Conservation (phyloP, 768 basidiomycete species). For the Dendrothele bispora region DNA sequence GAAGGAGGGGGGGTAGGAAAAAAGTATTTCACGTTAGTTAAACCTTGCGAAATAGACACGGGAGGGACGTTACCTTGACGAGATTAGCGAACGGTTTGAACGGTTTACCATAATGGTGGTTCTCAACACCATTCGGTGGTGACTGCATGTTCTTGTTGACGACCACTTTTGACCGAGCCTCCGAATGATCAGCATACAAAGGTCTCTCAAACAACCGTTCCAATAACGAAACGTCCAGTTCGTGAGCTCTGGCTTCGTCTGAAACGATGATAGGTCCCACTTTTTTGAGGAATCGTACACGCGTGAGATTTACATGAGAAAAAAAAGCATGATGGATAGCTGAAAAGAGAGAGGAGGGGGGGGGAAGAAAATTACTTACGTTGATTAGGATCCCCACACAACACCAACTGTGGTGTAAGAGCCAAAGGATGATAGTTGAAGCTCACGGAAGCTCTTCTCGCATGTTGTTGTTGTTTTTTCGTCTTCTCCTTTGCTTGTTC, state of each 20-base stretch:
- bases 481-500: not conserved
- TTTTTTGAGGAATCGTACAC: slow-evolving; percentile 20
- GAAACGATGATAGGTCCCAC: slow-evolving; percentile 51
- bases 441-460: too few species aligned
- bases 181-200: slow-evolving; percentile 31
- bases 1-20: too few species aligned
- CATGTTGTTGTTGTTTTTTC: not conserved
- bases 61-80: slow-evolving; percentile 49
- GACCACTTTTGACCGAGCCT: slow-evolving; percentile 15
- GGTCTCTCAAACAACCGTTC: slow-evolving; percentile 46
- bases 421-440: slow-evolving; percentile 8
- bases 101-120: not conserved
- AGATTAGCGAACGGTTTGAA: slow-evolving; percentile 38
- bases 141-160: not conserved
- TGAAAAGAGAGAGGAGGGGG: slow-evolving; percentile 1
- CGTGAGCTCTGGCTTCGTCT: slow-evolving; percentile 40
- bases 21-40: too few species aligned
- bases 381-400: slow-evolving; percentile 55
- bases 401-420: slow-evolving; percentile 42
- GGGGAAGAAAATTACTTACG: slow-evolving; percentile 27
- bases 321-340: not conserved
- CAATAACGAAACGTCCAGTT: slow-evolving; percentile 49
- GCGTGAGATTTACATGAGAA: not conserved
- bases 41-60: too few species aligned
- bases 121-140: not conserved